Evolutionary conservation across 1,284 basidiomycete genomes (phyloP).

Genomic region (Boletus subluridellus): DNA sequence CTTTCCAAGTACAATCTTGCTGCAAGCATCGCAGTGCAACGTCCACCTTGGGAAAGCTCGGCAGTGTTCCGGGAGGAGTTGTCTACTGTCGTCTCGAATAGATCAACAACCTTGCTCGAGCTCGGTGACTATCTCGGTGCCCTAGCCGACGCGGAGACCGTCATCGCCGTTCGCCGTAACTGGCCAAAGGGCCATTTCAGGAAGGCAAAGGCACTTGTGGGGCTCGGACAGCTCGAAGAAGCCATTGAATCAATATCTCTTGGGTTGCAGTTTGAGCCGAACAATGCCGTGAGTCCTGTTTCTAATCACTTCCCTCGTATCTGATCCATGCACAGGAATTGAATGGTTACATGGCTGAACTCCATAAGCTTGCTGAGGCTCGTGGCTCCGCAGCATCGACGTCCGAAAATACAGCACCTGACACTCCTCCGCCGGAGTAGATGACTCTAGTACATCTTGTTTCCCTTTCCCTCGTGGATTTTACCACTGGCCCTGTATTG

Average conservation of each 20-base stretch:
- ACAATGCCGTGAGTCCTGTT: constrained; percentile 56
- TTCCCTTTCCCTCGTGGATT: background rate
- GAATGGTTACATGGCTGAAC: constrained; percentile 33
- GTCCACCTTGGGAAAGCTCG: constrained; percentile 88
- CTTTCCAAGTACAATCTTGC: constrained; percentile 84
- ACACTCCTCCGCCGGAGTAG: constrained; percentile 11
- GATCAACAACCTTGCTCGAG: constrained; percentile 82
- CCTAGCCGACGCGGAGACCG: constrained; percentile 87
- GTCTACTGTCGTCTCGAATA: constrained; percentile 84
- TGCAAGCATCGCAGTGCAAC: constrained; percentile 74
- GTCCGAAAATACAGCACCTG: background rate
- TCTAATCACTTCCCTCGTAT: background rate
- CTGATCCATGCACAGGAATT: constrained; percentile 26
- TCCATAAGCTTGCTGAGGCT: constrained; percentile 25
- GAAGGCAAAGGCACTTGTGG: constrained; percentile 83
- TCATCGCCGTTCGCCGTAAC: constrained; percentile 77
- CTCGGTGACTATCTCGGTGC: constrained; percentile 77
- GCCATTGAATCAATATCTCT: constrained; percentile 80
- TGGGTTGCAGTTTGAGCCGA: constrained; percentile 88
- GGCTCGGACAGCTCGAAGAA: constrained; percentile 68
- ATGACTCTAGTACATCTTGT: background rate
- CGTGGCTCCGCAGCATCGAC: constrained; percentile 8
- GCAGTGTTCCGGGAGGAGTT: constrained; percentile 86
- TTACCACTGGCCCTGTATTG: constrained; percentile 9
- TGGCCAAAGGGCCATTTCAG: constrained; percentile 98